These are phyloP conservation scores for Botryosphaeria dothidea DNA, from an alignment of 2,329 filamentous ascomycete genomes.

Conservation along the genomic window DNA sequence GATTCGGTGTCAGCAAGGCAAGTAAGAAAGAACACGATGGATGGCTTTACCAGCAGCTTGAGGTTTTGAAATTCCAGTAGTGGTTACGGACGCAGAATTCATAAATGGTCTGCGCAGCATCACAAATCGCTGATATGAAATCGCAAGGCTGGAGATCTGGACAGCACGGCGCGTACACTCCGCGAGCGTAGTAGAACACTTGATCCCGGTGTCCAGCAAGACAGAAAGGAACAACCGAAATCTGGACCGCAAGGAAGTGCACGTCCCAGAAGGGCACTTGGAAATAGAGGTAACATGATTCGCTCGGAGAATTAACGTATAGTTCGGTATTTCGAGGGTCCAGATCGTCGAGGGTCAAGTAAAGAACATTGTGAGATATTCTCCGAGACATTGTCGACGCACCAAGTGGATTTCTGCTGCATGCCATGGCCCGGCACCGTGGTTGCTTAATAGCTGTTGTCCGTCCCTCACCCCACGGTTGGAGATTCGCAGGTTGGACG, in stretches of 20 bases:
- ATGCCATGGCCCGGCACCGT: neutral
- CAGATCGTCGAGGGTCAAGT: neutral
- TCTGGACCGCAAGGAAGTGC: constrained; percentile 8
- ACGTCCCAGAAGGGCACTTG: neutral
- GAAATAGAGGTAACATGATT: constrained; percentile 3
- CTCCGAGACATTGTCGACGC: neutral
- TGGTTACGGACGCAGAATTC: neutral
- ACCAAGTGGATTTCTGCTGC: neutral
- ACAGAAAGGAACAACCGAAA: constrained; percentile 3
- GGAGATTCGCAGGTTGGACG: neutral
- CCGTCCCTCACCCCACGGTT: neutral
- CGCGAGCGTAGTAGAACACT: constrained; percentile 4
- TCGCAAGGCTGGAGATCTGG: neutral
- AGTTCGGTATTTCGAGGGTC: neutral
- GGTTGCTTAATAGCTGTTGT: neutral
- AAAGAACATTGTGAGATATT: neutral
- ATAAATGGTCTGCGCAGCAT: constrained; percentile 3
- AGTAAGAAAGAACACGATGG: neutral
- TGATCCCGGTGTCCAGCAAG: neutral
- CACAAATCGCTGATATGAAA: neutral
- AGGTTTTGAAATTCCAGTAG: constrained; percentile 3
- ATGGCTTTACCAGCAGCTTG: constrained; percentile 7
- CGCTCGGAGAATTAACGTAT: neutral
- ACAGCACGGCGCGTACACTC: neutral
- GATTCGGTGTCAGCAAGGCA: neutral